Percentiles rank a stretch among this genome's conserved stretches.
Evolutionary conservation across 2,329 filamentous ascomycete genomes (phyloP).

Genomic region (Dryadomyces quercus-mongolicae): DNA sequence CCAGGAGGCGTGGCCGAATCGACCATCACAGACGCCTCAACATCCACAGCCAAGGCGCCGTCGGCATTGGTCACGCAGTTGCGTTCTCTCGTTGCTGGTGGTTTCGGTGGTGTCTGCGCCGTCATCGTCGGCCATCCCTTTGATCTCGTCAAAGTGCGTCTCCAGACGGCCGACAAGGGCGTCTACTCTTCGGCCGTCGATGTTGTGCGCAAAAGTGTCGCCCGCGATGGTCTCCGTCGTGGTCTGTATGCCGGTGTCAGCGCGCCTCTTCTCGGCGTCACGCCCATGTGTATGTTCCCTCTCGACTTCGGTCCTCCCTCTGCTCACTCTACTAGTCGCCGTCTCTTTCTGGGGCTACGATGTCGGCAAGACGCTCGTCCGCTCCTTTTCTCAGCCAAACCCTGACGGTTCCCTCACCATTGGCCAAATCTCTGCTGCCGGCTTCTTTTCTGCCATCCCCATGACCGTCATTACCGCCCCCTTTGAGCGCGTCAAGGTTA

Average conservation of each 20-base stretch:
- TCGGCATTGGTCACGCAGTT: constrained; percentile 35
- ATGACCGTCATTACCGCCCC: constrained; percentile 98
- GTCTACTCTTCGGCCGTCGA: constrained; percentile 86
- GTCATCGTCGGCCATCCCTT: constrained; percentile 94
- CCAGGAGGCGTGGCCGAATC: constrained; percentile 17
- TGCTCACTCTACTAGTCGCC: constrained; percentile 37
- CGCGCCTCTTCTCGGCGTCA: constrained; percentile 88
- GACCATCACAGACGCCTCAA: constrained; percentile 1
- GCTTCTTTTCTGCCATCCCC: constrained; percentile 95
- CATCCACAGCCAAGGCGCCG: not conserved
- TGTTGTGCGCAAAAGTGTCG: constrained; percentile 79
- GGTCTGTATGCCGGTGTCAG: constrained; percentile 96
- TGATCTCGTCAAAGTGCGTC: constrained; percentile 91
- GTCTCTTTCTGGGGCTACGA: constrained; percentile 82
- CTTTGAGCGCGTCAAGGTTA: constrained; percentile 97
- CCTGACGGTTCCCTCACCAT: constrained; percentile 65
- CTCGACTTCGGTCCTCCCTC: not conserved
- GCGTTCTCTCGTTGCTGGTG: constrained; percentile 77
- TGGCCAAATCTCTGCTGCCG: constrained; percentile 78
- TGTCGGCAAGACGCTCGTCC: constrained; percentile 81
- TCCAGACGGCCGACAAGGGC: constrained; percentile 91
- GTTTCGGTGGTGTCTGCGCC: constrained; percentile 86
- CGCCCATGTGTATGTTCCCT: constrained; percentile 81
- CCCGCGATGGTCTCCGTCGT: constrained; percentile 66
- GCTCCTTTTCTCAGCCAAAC: constrained; percentile 48